Evolutionary conservation across 1,139 yeast genomes (phyloP).

Genomic region (Geotrichum reessii): DNA sequence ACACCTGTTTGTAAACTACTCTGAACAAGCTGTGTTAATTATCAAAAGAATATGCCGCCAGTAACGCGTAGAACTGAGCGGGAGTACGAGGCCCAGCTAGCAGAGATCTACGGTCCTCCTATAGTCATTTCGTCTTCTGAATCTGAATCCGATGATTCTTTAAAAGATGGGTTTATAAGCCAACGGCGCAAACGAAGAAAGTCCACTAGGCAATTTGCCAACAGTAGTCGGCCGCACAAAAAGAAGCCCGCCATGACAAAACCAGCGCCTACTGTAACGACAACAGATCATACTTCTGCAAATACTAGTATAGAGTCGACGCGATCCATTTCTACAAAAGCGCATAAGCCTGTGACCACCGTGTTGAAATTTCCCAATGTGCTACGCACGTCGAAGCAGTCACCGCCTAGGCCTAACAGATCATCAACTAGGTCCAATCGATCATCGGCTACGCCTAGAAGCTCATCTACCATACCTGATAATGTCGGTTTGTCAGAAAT

Average conservation of each 20-base stretch:
- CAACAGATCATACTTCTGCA: not conserved
- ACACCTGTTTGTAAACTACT: not conserved
- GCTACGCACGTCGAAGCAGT: not conserved
- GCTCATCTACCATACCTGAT: not conserved
- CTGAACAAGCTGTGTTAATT: not conserved
- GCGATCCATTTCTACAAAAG: not conserved
- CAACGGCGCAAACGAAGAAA: not conserved
- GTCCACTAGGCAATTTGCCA: not conserved
- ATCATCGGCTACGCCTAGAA: not conserved
- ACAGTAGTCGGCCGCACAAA: not conserved
- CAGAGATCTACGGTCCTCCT: not conserved
- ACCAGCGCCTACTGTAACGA: not conserved
- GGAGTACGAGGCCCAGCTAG: not conserved
- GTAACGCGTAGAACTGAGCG: conserved; percentile 1
- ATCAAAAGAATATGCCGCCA: conserved; percentile 1
- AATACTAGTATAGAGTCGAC: not conserved
- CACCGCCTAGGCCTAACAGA: not conserved
- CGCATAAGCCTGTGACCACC: not conserved
- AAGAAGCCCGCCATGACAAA: not conserved
- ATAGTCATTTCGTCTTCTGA: conserved; percentile 11
- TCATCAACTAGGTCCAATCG: not conserved
- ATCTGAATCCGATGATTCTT: not conserved
- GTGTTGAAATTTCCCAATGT: not conserved
- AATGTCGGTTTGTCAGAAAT: not conserved
- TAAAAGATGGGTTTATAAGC: not conserved